Conservation (phyloP, 2,329 filamentous ascomycete genomes). For the Zymoseptoria crescenta region DNA sequence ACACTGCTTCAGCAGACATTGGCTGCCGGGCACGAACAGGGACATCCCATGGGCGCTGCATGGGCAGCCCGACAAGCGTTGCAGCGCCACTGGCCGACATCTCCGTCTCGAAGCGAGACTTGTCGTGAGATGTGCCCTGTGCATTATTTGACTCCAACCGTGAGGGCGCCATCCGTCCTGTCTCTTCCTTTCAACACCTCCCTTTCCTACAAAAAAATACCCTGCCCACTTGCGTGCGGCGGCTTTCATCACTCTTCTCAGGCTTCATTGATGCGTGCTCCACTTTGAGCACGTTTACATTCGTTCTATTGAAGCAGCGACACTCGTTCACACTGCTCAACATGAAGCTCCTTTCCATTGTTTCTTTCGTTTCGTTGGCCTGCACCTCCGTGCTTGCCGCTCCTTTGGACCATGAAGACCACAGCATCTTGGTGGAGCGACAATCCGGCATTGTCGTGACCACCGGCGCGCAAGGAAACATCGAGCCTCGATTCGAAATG, state of each 20-base stretch:
- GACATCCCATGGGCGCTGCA: background rate
- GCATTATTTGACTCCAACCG: background rate
- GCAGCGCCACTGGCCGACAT: background rate
- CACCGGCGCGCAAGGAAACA: constrained; percentile 12
- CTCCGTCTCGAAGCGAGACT: background rate
- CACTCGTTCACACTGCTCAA: background rate
- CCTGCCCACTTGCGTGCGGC: background rate
- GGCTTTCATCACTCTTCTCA: background rate
- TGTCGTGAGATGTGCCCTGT: background rate
- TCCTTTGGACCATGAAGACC: constrained; percentile 5
- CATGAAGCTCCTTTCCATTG: constrained; percentile 1
- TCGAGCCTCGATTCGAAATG: constrained; percentile 15
- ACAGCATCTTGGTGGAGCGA: constrained; percentile 12
- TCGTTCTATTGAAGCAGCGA: background rate
- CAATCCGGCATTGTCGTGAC: constrained; percentile 10
- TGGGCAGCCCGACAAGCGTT: background rate
- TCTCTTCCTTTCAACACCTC: background rate
- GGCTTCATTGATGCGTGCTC: background rate
- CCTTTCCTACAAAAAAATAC: background rate
- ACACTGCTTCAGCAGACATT: background rate
- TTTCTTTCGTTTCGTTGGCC: background rate
- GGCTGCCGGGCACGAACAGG: background rate
- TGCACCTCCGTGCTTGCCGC: constrained; percentile 15
- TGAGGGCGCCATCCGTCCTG: background rate
- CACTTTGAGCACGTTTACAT: background rate